Evolutionary conservation across 106 monocot species (phyloP), one percentile per base, ranked within the genome.

Genomic region (Posidonia australis): DNA sequence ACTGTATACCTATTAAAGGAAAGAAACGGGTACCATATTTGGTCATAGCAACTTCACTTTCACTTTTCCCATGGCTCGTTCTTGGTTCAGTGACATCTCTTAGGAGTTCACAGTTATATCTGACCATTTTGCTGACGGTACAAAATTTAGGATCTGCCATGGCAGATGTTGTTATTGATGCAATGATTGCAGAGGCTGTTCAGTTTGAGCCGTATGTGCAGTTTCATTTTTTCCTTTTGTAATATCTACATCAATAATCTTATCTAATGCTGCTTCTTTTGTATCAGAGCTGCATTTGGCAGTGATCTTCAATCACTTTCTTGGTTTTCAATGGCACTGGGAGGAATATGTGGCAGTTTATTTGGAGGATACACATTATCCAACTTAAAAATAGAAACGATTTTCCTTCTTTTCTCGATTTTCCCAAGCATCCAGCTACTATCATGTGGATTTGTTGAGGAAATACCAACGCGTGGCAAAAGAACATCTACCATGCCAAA

Each of bases 151-250:
- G 89, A 44, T 72, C 82, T 78, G 89, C 89, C 27, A 85, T 90
- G 85, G 89, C 89, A 54, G 89, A 90, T 83, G 89, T 90, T 51
- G 85, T 90, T 71, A 76, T 83, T 71, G 89, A 90, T 75, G 89
- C 89, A 65, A 90, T 90, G 89, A 80, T 90, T 74, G 89, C 89
- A 74, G 89, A 90, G 68, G 85, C 89, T 42, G 73, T 85, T 79
- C 76, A 82, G 10, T 70, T 72, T 44, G 78, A 82, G 53, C 69
- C 58, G 85, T 90, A 74, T 21, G 76, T n/a, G n/a, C 63, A 9
- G 11, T 25, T 70, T 62, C 46, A 1, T 48, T 5, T 58, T 49
- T 64, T 27, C 18, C 0, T 9, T 60, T 41, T 28, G 69, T 36
- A 30, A 32, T 17, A 31, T 41, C 20, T 36, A 36, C 31, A 13